Base-by-base conservation (phyloP, 2,329 filamentous ascomycete species). In the Elsinoe batatas region DNA sequence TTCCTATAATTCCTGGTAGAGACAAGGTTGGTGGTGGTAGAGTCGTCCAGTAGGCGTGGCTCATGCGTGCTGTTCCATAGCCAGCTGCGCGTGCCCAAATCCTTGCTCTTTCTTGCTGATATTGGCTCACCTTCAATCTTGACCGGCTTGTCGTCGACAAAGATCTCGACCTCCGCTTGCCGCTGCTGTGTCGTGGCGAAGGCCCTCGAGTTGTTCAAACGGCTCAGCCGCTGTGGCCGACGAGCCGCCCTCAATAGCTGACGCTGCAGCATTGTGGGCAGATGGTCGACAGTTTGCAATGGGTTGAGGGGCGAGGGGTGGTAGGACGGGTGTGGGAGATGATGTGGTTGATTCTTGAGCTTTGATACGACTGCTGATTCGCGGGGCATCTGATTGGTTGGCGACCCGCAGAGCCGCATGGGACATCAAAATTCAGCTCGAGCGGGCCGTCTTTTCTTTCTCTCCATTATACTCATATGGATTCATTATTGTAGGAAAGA, bases 91-190 rank as follows among this genome's bases (percentile, higher is more conserved):
- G 6, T 26, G 3, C 6, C 22, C 22, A 6, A 3, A 26, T 43
- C 40, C 15, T 26, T 17, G 40, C 40, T 44, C 40, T 44, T 44
- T 44, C 40, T n/a, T 10, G 18, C 22, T 51, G 49, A 3, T 42
- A 38, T 37, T 44, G 43, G 36, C 62, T 61, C 84, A 95, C 90
- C 89, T 87, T 96, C 90, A 72, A 98, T 90, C 61, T 90, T 95
- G 56, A 98, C 86, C 76, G 96, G 95, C 79, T 95, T 95, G 70
- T 91, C 93, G 82, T 98, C 91, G 91, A 69, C 43, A 63, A 61
- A 22, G 73, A 98, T 83, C 81, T 96, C 90, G 69, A 98, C 91
- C 79, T 97, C 90, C 65, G 90, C 91, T 66, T 81, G 81, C 72
- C 89, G 83, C 74, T 80, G 82, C 68, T 81, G 74, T 64, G 88